Evolutionary conservation across 2,329 filamentous ascomycete species (phyloP), one percentile per base, ranked within the genome.

Genomic region (Penicillium oxalicum): DNA sequence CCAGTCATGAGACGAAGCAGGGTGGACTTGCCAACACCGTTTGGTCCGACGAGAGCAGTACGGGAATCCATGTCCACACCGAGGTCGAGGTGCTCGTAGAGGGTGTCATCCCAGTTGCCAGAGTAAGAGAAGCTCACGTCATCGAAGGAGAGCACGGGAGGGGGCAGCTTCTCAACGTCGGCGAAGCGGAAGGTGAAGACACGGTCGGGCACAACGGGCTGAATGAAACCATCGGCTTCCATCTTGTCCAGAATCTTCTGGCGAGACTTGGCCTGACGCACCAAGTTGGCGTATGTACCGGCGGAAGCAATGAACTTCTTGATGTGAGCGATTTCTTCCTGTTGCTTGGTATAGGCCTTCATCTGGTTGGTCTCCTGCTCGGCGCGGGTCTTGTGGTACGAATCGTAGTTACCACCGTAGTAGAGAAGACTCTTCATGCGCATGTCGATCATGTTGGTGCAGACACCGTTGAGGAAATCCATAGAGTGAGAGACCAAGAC

Each of bases 191-290:
- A 98, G 50, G 86, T 91, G 77, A 98, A 98, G 67, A 95, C 86
- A 54, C 83, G 82, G 74, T 98, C 93, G 56, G 82, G 74, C 48
- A 79, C 74, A 54, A 98, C 90, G 49, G 89, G 88, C 74, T 98
- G 86, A 69, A 98, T 97, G 74, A 97, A 93, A 60, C 93, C 93
- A 65, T 98, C 93, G 62, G 94, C 93, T 80, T 97, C 91, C 93
- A 98, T 98, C 85, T 98, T 98, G 82, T 98, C 93, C 60, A 97
- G 81, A 73, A 97, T 97, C 88, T 98, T 98, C 76, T 98, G 93
- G 58, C 93, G 85, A 38, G 93, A 97, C 81, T 98, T 98, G 74
- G 94, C 94, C 76, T 98, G 93, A 72, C 88, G 83, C 69, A 98
- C 93, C 78, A 98, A 81, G 79, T 98, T 98, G 82, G 94, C 93